Base-by-base conservation (phyloP, 2,329 filamentous ascomycete genomes). In the Diaporthe sp. region DNA sequence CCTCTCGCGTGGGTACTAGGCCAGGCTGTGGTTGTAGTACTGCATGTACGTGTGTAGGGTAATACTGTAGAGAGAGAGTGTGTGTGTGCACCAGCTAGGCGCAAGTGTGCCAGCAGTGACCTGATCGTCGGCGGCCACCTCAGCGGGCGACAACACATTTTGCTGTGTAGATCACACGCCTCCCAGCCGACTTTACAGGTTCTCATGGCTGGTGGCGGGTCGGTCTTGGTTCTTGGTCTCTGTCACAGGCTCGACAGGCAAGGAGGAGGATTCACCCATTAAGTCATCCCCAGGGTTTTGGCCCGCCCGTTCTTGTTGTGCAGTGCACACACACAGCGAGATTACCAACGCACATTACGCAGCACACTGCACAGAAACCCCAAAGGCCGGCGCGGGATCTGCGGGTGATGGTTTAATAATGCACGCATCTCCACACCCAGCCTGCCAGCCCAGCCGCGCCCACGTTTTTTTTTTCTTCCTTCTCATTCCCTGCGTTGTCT, bases 91-190 rank as follows among this genome's bases (percentile, higher is more conserved):
- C n/a, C n/a, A n/a, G n/a, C n/a, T n/a, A n/a, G n/a, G 30, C 69
- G 54, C 54, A 72, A 61, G 40, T 10, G 6, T 2, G 19, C 52
- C 30, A 67, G 64, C 64, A 52, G 45, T 67, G 33, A 58, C 57
- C 57, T 54, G 70, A 64, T 72, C 70, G 42, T 64, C 70, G 47
- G 47, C 35, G 70, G 57, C 57, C 70, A 72, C 40, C 70, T 72
- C 57, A 72, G 70, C 57, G n/a, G 15, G 28, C 33, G n/a, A 72
- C 42, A 58, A 54, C 70, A 54, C 64, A 68, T 52, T 68, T 67
- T 54, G 35, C 47, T 25, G 33, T 17, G 64, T 68, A 68, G 64
- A 68, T 68, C 64, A 68, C n/a, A 54, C 64, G 64, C 64, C 2
- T 33, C 30, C 64, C 47, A 68, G 64, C 64, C 45, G 30, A 66